These are phyloP conservation scores for Neurospora crassa DNA, from an alignment of 2,329 filamentous ascomycete genomes.

Conservation along the genomic window DNA sequence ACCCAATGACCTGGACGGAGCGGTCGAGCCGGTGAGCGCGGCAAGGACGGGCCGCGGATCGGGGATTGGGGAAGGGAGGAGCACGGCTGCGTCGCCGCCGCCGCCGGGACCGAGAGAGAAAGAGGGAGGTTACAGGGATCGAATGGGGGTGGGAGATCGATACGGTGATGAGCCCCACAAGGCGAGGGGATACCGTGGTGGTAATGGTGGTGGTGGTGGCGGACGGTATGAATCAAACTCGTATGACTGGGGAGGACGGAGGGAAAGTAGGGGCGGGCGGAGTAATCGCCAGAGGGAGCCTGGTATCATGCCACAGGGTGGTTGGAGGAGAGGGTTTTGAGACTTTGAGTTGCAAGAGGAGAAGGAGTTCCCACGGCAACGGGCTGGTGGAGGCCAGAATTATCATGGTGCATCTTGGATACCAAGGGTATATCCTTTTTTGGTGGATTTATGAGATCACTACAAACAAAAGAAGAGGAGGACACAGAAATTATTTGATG, in stretches of 20 bases:
- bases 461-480: too few relatives aligned
- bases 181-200: conserved; percentile 18
- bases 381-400: not conserved
- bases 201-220: conserved; percentile 20
- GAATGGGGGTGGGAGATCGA: conserved; percentile 23
- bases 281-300: conserved; percentile 6
- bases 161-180: conserved; percentile 3
- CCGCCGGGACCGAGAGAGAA: conserved; percentile 18
- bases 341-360: not conserved
- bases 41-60: conserved; percentile 34
- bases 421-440: not conserved
- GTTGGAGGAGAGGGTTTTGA: conserved; percentile 51
- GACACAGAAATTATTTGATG: too few relatives aligned
- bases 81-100: conserved; percentile 1
- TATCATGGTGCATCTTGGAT: not conserved
- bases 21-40: conserved; percentile 54
- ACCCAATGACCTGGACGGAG: conserved; percentile 59
- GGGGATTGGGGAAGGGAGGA: conserved; percentile 27
- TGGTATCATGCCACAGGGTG: conserved; percentile 38
- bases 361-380: not conserved
- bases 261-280: conserved; percentile 11
- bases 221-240: conserved; percentile 19
- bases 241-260: not conserved
- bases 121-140: conserved; percentile 11
- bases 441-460: not conserved